Evolutionary conservation across 164 flowering plant genomes (phyloP), one percentile per base, ranked within the genome.

Genomic region (Saururus chinensis): DNA sequence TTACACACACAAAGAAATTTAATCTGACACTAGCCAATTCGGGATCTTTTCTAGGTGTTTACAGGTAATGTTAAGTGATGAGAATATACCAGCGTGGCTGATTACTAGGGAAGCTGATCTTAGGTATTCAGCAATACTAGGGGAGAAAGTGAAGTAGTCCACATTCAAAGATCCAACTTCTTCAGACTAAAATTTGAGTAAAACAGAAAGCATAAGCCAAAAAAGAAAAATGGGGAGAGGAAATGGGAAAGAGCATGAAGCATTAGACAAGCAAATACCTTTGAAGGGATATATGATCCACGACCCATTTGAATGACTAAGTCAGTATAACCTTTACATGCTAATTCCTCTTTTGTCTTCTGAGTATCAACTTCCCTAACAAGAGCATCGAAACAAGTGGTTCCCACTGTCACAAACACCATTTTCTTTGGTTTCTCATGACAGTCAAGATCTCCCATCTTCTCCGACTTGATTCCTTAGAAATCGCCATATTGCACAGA

Each of bases 231-330:
- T 37, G n/a, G 42, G 52, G 53, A 40, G 51, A 21, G 9, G 53
- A 57, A 12, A 20, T 19, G 21, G 51, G 59, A 66, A 41, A 10
- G 13, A 6, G 7, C 37, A 37, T 19, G 24, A 45, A 54, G 17
- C 45, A 21, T 22, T 9, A 35, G n/a, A 11, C 19, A 67, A 35
- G 61, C 24, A 48, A n/a, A 40, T 76, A 87, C 97, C 92, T 75
- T 81, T 24, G 79, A 68, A 22, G 97, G 95, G 25, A 70, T 66
- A 67, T 78, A 87, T 23, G 88, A 68, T 57, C 97, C 95, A 51
- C 95, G 87, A 4, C 97, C 95, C 82, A 88, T 83, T 70, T 88
- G 95, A 76, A 90, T 83, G 64, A 84, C 67, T 68, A 90, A 90
- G 58, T 82, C 75, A 19, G 87, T 87, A 58, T 84, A 87, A 4